These are phyloP conservation scores for Paxillus involutus DNA, from an alignment of 768 basidiomycete species.

Conservation along the genomic window DNA sequence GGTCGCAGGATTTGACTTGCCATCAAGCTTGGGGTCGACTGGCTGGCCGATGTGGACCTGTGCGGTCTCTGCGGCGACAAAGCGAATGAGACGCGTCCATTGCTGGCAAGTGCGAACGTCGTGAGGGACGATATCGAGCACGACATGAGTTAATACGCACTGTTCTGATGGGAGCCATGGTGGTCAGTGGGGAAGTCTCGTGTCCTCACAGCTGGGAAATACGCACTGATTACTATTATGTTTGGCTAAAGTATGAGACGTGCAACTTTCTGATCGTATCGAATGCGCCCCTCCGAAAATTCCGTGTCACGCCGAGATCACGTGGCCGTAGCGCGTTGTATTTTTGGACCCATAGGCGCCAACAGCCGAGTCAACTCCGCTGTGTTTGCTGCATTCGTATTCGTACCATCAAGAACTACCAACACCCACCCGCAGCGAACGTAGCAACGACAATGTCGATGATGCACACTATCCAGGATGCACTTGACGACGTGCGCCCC, in stretches of 20 bases:
- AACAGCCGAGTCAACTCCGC: background rate
- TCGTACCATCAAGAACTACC: background rate
- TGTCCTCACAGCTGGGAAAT: constrained; percentile 7
- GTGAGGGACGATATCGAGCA: background rate
- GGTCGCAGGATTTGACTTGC: constrained; percentile 32
- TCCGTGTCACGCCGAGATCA: constrained; percentile 24
- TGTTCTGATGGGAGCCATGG: constrained; percentile 60
- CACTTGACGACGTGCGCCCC: constrained; percentile 65
- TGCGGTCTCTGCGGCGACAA: constrained; percentile 73
- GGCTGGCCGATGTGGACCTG: constrained; percentile 79
- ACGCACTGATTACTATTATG: constrained; percentile 4
- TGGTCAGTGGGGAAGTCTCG: constrained; percentile 4
- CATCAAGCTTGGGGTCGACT: constrained; percentile 62
- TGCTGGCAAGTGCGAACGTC: constrained; percentile 15
- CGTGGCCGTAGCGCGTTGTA: constrained; percentile 25
- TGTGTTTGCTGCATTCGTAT: background rate
- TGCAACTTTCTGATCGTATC: background rate
- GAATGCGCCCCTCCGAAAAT: constrained; percentile 12
- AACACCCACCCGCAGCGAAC: background rate
- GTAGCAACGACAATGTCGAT: constrained; percentile 26
- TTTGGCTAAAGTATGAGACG: background rate
- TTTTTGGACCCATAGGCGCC: constrained; percentile 4
- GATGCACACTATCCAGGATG: constrained; percentile 52
- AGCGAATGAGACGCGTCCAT: constrained; percentile 83
- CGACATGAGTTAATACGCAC: constrained; percentile 33